These are phyloP conservation scores for Cladosporium sp. DNA, from an alignment of 2,329 filamentous ascomycete genomes.

Conservation along the genomic window DNA sequence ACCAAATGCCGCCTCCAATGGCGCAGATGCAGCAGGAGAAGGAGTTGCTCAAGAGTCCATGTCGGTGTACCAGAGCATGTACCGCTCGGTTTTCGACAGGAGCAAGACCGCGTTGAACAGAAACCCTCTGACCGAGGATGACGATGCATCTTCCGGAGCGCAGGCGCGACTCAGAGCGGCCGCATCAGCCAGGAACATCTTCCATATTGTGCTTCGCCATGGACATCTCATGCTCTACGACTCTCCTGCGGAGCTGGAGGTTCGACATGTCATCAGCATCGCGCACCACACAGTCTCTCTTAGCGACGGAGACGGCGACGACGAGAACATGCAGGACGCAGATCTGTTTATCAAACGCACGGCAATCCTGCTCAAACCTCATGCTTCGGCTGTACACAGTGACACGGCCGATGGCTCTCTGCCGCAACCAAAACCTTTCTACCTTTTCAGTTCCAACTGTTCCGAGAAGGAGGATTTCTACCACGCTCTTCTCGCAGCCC, in stretches of 20 bases:
- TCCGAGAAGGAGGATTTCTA: constrained; percentile 99
- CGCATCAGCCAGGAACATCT: constrained; percentile 24
- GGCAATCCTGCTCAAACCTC: constrained; percentile 37
- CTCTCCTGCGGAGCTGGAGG: constrained; percentile 90
- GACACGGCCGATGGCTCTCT: neutral
- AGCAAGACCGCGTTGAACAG: constrained; percentile 51
- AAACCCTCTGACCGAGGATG: constrained; percentile 28
- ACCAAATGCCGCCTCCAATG: constrained; percentile 25
- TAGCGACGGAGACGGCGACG: constrained; percentile 63
- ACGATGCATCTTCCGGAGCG: constrained; percentile 16
- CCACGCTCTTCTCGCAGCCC: constrained; percentile 79
- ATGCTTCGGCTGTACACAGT: constrained; percentile 10
- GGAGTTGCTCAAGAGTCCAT: constrained; percentile 63
- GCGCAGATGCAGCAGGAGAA: constrained; percentile 21
- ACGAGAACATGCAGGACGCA: constrained; percentile 71
- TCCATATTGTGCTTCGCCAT: constrained; percentile 61
- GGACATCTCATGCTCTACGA: constrained; percentile 98
- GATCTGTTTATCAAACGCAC: constrained; percentile 89
- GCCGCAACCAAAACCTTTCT: constrained; percentile 72
- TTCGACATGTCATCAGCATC: constrained; percentile 91
- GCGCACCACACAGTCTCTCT: constrained; percentile 84
- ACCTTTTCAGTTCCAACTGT: constrained; percentile 89
- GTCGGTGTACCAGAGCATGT: constrained; percentile 98
- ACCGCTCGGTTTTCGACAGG: constrained; percentile 90
- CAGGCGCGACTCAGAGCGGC: constrained; percentile 13